These are phyloP conservation scores for Coelastrella sp. DNA, from an alignment of 139 green algal genomes.

Conservation along the genomic window DNA sequence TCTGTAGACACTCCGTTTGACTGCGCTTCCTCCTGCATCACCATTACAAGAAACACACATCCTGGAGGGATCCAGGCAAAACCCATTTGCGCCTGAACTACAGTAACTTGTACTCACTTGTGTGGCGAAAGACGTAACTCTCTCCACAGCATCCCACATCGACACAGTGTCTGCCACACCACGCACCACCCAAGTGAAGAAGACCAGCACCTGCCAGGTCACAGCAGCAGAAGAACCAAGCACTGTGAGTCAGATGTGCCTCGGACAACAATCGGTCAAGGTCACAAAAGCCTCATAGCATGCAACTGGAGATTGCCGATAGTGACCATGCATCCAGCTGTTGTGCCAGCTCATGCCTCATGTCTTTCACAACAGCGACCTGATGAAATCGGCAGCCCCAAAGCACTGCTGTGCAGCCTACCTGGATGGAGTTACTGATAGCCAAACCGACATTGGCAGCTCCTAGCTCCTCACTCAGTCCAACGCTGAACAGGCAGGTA, in stretches of 20 bases:
- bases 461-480: slow-evolving; percentile 50
- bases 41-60: too few species aligned
- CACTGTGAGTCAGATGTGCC: neutral
- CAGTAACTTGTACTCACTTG: too few species aligned
- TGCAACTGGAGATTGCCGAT: too few species aligned
- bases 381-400: neutral
- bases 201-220: slow-evolving; percentile 66
- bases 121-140: slow-evolving; percentile 62
- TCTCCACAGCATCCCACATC: slow-evolving; percentile 77
- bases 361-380: too few species aligned
- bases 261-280: too few species aligned
- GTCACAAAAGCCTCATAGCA: too few species aligned
- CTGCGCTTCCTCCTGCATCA: too few species aligned
- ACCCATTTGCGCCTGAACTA: too few species aligned
- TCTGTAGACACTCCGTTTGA: too few species aligned
- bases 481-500: slow-evolving; percentile 69
- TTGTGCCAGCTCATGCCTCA: too few species aligned
- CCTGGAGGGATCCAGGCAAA: too few species aligned
- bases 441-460: slow-evolving; percentile 70
- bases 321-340: too few species aligned
- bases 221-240: neutral
- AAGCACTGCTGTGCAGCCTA: neutral
- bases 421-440: slow-evolving; percentile 80
- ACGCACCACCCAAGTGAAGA: slow-evolving; percentile 80
- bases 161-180: slow-evolving; percentile 71